Conservation (phyloP, 495 filamentous ascomycete genomes). For the Thermothielavioides terrestris region DNA sequence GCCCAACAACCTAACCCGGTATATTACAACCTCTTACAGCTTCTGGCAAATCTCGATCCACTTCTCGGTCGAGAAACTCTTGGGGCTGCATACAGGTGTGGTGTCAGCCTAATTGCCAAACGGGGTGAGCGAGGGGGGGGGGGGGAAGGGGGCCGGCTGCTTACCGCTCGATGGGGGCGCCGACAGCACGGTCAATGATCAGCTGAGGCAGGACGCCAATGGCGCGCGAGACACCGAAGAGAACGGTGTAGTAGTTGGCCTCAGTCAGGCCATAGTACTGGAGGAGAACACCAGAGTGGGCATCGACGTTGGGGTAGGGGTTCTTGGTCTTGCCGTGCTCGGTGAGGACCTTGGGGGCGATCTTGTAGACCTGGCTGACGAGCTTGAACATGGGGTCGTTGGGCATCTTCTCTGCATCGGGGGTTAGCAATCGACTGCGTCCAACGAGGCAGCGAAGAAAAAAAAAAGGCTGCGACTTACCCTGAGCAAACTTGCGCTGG, state of each 20-base stretch:
- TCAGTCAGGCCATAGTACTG: slow-evolving; percentile 99
- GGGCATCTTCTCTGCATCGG: slow-evolving; percentile 54
- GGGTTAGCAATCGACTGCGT: slow-evolving; percentile 10
- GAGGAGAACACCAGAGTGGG: slow-evolving; percentile 93
- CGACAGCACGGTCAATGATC: slow-evolving; percentile 97
- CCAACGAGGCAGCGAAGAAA: neutral
- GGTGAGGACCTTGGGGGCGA: slow-evolving; percentile 91
- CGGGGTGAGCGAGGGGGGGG: neutral
- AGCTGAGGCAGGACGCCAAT: slow-evolving; percentile 97
- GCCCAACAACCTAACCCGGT: slow-evolving; percentile 20
- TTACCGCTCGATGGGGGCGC: slow-evolving; percentile 65
- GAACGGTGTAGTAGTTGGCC: slow-evolving; percentile 98
- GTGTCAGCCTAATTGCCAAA: neutral
- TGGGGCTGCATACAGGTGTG: slow-evolving; percentile 48
- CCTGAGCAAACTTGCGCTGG: slow-evolving; percentile 90
- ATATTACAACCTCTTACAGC: slow-evolving; percentile 51
- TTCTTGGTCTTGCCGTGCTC: slow-evolving; percentile 99
- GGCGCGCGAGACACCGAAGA: slow-evolving; percentile 96
- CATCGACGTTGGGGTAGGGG: slow-evolving; percentile 41
- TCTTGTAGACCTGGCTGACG: slow-evolving; percentile 99
- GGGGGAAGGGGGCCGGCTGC: neutral
- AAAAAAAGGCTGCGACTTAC: slow-evolving; percentile 28
- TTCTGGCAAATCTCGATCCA: slow-evolving; percentile 85
- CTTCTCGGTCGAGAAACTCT: slow-evolving; percentile 95
- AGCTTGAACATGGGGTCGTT: slow-evolving; percentile 99